These are phyloP conservation scores for Petunia axillaris DNA, from an alignment of 257 asterid genomes.

Conservation along the genomic window DNA sequence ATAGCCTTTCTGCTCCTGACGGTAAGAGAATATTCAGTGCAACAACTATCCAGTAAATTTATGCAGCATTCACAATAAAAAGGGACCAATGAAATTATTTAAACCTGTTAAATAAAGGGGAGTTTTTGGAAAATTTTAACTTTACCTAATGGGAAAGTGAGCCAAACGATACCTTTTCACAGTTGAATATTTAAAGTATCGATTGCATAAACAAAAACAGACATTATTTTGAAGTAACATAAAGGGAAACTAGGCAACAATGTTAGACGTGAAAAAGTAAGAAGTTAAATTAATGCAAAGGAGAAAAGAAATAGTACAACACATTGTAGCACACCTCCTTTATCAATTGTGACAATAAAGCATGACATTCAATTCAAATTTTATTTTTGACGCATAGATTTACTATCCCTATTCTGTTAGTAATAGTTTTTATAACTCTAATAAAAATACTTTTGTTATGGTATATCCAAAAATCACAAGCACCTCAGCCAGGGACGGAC, in stretches of 20 bases:
- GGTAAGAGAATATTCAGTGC: neutral
- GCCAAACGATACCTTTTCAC: slow-evolving; percentile 7
- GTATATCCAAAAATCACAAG: too few species aligned
- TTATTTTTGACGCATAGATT: too few species aligned
- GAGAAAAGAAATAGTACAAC: neutral
- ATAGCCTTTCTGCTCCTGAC: neutral
- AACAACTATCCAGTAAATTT: slow-evolving; percentile 6
- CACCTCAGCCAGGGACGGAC: too few species aligned
- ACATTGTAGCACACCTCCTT: too few species aligned
- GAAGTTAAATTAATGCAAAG: neutral
- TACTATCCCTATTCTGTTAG: too few species aligned
- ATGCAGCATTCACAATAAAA: neutral
- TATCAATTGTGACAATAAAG: too few species aligned
- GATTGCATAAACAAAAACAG: neutral
- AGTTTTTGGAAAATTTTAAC: neutral
- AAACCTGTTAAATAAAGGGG: neutral
- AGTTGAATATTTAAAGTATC: neutral
- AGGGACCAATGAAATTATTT: neutral
- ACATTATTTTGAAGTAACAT: neutral
- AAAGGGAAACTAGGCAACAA: neutral
- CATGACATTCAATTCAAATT: too few species aligned
- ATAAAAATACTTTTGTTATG: too few species aligned
- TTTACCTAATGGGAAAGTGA: neutral
- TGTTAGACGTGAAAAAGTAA: neutral
- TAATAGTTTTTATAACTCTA: too few species aligned